Percentiles rank a stretch among this genome's conserved stretches.
Evolutionary conservation across 495 filamentous ascomycete genomes (phyloP).

Genomic region (Talaromyces trachyspermus): DNA sequence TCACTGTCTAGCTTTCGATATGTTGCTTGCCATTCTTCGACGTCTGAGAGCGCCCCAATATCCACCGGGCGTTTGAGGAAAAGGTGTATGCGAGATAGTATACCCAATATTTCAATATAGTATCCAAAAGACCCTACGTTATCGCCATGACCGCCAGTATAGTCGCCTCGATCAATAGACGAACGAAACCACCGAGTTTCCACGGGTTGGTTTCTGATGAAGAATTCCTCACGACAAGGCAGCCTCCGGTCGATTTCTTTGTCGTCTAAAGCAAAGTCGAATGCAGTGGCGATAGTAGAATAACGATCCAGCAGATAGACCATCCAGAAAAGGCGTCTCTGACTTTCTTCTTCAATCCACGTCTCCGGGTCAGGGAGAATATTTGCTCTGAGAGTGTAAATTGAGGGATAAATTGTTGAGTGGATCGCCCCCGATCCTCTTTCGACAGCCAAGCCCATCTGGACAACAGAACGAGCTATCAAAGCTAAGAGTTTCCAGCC

Average conservation of each 20-base stretch:
- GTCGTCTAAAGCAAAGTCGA: slow-evolving; percentile 82
- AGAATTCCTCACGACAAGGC: slow-evolving; percentile 81
- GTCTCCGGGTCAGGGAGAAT: slow-evolving; percentile 73
- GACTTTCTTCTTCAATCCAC: slow-evolving; percentile 82
- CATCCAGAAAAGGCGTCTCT: slow-evolving; percentile 85
- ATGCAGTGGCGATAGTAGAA: slow-evolving; percentile 79
- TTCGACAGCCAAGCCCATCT: slow-evolving; percentile 75
- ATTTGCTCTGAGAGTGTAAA: slow-evolving; percentile 77
- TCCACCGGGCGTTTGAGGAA: slow-evolving; percentile 85
- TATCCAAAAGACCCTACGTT: slow-evolving; percentile 81
- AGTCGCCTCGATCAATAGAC: slow-evolving; percentile 47
- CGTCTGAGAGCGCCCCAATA: slow-evolving; percentile 73
- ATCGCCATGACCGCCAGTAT: slow-evolving; percentile 63
- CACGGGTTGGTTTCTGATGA: slow-evolving; percentile 71
- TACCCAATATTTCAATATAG: slow-evolving; percentile 79
- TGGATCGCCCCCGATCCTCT: slow-evolving; percentile 66
- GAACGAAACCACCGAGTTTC: slow-evolving; percentile 72
- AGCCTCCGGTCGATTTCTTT: slow-evolving; percentile 81
- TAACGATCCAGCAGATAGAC: slow-evolving; percentile 84
- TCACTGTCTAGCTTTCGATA: slow-evolving; percentile 77
- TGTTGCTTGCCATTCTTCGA: slow-evolving; percentile 79
- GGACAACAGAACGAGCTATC: slow-evolving; percentile 78
- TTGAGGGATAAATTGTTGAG: slow-evolving; percentile 67
- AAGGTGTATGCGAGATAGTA: slow-evolving; percentile 75
- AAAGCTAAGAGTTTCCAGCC: slow-evolving; percentile 85